These are phyloP conservation scores for Rhypophila decipiens DNA, from an alignment of 495 filamentous ascomycete genomes.

Conservation along the genomic window DNA sequence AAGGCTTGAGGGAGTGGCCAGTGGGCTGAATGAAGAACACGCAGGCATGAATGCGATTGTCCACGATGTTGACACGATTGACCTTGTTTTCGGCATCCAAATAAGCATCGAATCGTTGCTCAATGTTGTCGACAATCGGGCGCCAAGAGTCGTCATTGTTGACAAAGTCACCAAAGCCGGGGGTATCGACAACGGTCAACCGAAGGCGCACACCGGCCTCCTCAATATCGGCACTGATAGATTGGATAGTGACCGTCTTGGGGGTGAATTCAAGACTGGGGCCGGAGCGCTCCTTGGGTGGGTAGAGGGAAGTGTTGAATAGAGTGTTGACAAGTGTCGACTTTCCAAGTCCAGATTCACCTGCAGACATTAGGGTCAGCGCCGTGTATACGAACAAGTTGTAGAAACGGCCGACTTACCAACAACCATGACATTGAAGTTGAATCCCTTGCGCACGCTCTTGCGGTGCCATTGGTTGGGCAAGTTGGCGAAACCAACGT, in stretches of 20 bases:
- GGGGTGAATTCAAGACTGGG: slow-evolving; percentile 96
- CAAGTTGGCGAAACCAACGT: slow-evolving; percentile 97
- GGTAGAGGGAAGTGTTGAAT: slow-evolving; percentile 99
- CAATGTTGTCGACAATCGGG: slow-evolving; percentile 98
- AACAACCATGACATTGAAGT: slow-evolving; percentile 99
- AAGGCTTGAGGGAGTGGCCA: slow-evolving; percentile 96
- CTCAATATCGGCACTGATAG: slow-evolving; percentile 97
- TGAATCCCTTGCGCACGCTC: slow-evolving; percentile 99
- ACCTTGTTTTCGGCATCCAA: slow-evolving; percentile 99
- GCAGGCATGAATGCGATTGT: slow-evolving; percentile 97
- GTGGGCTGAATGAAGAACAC: slow-evolving; percentile 99
- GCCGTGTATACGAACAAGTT: not conserved
- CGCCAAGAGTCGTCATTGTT: slow-evolving; percentile 99
- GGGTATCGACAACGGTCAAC: slow-evolving; percentile 94
- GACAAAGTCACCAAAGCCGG: slow-evolving; percentile 97
- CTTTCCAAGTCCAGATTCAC: slow-evolving; percentile 98
- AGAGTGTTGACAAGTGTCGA: slow-evolving; percentile 98
- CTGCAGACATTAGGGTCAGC: slow-evolving; percentile 37
- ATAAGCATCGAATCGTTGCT: slow-evolving; percentile 96
- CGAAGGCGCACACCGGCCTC: slow-evolving; percentile 98
- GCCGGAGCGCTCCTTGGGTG: slow-evolving; percentile 93
- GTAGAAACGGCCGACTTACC: slow-evolving; percentile 48
- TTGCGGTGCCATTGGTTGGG: slow-evolving; percentile 99
- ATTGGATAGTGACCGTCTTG: slow-evolving; percentile 98
- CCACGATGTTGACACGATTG: slow-evolving; percentile 98